Percentiles rank a stretch among this genome's conserved stretches.
Evolutionary conservation across 73 alveolate genomes (phyloP).

Genomic region (Tetrahymena borealis): DNA sequence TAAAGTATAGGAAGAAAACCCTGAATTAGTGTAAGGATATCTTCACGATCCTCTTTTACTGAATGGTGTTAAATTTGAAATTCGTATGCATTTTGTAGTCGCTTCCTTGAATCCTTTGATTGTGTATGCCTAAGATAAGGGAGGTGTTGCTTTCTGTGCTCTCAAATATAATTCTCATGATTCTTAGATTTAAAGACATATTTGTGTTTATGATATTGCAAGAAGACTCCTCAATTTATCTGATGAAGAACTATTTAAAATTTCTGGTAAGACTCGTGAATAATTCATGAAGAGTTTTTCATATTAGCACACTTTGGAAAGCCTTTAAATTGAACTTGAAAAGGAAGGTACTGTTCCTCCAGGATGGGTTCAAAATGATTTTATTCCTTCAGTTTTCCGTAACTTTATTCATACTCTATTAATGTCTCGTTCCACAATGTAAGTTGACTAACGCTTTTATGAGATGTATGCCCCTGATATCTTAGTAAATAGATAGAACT

Average conservation of each 20-base stretch:
- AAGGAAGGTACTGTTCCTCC: slow-evolving; percentile 4
- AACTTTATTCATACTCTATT: slow-evolving; percentile 5
- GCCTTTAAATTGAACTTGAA: neutral
- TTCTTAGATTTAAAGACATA: neutral
- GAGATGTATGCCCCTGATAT: slow-evolving; percentile 38
- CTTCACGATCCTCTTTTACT: slow-evolving; percentile 8
- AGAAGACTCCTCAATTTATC: neutral
- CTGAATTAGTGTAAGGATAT: slow-evolving; percentile 9
- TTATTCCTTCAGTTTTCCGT: slow-evolving; percentile 18
- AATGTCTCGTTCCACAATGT: neutral
- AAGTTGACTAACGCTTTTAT: slow-evolving; percentile 5
- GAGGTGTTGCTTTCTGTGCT: slow-evolving; percentile 15
- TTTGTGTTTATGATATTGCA: slow-evolving; percentile 23
- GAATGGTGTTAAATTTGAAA: slow-evolving; percentile 16
- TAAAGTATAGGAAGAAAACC: neutral
- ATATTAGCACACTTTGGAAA: slow-evolving; percentile 14
- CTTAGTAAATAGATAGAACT: slow-evolving; percentile 6
- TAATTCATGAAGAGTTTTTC: neutral
- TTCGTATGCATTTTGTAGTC: slow-evolving; percentile 16
- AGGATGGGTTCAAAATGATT: slow-evolving; percentile 13
- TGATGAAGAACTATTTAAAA: neutral
- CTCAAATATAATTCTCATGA: neutral
- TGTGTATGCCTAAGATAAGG: slow-evolving; percentile 22
- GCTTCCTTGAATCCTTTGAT: slow-evolving; percentile 29
- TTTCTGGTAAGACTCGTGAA: slow-evolving; percentile 10